Evolutionary conservation across 1,284 basidiomycete species (phyloP).

Genomic region (Gomphus sp.): DNA sequence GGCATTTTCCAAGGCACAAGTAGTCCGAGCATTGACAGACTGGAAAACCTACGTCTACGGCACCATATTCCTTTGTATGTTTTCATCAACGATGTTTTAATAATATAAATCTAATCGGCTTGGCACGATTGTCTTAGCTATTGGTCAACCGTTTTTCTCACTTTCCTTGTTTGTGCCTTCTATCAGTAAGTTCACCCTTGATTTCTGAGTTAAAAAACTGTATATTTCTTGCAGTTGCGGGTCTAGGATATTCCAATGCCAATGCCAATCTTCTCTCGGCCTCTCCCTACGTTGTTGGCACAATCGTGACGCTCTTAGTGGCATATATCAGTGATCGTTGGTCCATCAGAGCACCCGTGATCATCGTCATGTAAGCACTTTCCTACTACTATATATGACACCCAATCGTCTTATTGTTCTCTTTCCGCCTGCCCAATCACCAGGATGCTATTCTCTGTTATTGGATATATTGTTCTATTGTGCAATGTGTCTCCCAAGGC

Average conservation of each 20-base stretch:
- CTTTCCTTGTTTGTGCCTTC: conserved; percentile 21
- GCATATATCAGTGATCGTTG: conserved; percentile 28
- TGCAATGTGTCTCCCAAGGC: conserved; percentile 17
- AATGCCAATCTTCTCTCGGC: conserved; percentile 19
- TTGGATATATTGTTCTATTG: conserved; percentile 32
- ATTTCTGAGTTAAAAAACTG: background rate
- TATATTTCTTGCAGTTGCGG: conserved; percentile 12
- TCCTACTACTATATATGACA: background rate
- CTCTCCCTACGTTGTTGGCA: conserved; percentile 32
- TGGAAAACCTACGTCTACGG: conserved; percentile 19
- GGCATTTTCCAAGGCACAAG: conserved; percentile 17
- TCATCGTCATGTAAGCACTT: conserved; percentile 26
- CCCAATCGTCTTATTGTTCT: background rate
- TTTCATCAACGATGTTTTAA: background rate
- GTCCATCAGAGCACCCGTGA: conserved; percentile 26
- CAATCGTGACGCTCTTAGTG: conserved; percentile 30
- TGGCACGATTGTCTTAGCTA: conserved; percentile 1
- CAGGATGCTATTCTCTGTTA: conserved; percentile 21
- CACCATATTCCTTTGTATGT: conserved; percentile 16
- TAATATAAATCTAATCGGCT: background rate
- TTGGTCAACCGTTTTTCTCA: conserved; percentile 19
- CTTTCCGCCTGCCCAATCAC: background rate
- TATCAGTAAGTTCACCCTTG: conserved; percentile 13
- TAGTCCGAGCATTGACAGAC: conserved; percentile 15
- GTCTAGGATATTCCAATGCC: conserved; percentile 17